Conservation (phyloP, 208 protist genomes). For the Trypanosoma lewisi region DNA sequence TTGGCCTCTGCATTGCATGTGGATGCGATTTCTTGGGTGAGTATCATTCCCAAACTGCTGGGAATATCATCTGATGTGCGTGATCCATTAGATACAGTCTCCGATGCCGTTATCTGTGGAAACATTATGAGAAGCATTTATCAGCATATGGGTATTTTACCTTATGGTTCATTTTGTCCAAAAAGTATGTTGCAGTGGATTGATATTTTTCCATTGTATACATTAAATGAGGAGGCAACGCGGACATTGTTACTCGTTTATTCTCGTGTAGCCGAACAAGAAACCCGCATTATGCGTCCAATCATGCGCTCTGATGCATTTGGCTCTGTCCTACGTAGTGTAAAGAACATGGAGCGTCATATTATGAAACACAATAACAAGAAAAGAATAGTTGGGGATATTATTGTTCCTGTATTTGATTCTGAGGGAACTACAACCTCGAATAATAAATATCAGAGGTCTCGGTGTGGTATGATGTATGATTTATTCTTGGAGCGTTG, state of each 20-base stretch:
- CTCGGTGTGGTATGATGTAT: conserved; percentile 4
- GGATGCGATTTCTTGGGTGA: conserved; percentile 27
- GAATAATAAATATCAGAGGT: neutral
- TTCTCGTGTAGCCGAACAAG: conserved; percentile 22
- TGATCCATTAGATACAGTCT: neutral
- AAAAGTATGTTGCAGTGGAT: conserved; percentile 47
- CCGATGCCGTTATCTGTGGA: conserved; percentile 38
- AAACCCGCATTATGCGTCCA: conserved; percentile 10
- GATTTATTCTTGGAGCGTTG: neutral
- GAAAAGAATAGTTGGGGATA: neutral
- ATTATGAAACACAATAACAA: neutral
- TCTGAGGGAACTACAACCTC: neutral
- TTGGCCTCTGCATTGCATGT: conserved; percentile 43
- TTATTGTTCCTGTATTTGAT: conserved; percentile 12
- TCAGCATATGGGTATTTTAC: conserved; percentile 52
- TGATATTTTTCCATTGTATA: conserved; percentile 52
- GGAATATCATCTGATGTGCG: conserved; percentile 4
- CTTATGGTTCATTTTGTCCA: conserved; percentile 40
- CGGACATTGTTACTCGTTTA: conserved; percentile 43
- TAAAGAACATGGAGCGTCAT: neutral
- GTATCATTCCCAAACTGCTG: conserved; percentile 33
- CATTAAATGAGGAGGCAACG: conserved; percentile 37
- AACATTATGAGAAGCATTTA: conserved; percentile 51
- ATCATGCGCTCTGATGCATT: neutral
- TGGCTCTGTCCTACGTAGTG: neutral